Base-by-base conservation (phyloP, 192 early-diverging fungal genomes). In the Linnemannia hyalina region DNA sequence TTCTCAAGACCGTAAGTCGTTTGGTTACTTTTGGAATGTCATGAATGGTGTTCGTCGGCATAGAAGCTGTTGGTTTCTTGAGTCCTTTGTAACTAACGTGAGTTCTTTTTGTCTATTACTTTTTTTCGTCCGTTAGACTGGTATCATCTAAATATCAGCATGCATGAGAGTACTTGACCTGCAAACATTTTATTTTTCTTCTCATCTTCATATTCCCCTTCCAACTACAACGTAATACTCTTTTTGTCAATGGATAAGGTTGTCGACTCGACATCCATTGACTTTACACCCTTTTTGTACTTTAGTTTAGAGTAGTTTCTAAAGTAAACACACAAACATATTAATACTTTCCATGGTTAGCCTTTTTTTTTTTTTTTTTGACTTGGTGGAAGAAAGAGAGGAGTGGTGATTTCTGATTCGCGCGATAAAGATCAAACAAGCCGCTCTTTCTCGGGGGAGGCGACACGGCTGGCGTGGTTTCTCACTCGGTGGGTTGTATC, bases 1-100 rank as follows among this genome's bases (percentile, higher is more conserved):
- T 92, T 0, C 47, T 82, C 52, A 77, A 57, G 36, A 44, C 55
- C 4, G 80, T 81, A 80, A 68, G 72, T 42, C 40, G 44, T 46
- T 46, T 46, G 11, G 44, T 42, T 23, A 40, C 49, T 2, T 52
- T 52, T n/a, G 40, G 40, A 6, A 71, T 23, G 40, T 26, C 22
- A 46, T 26, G 6, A 26, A 47, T 15, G 8, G 44, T 11, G 9
- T 36, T n/a, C 35, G 22, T 41, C 38, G 22, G 69, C 69, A 11
- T 35, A 23, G 18, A 20, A 22, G 11, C 35, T 70, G 3, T 70
- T 38, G 7, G 36, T 36, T 36, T 22, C 18, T 23, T 35, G 69
- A n/a, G 18, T 70, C 20, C 3, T 4, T 42, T 70, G 40, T 65
- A 15, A 32, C 29, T 32, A 65, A 65, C 60, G 10, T 32, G 32